Base-by-base conservation (phyloP, 2,329 filamentous ascomycete genomes). In the Neonectria faginata region DNA sequence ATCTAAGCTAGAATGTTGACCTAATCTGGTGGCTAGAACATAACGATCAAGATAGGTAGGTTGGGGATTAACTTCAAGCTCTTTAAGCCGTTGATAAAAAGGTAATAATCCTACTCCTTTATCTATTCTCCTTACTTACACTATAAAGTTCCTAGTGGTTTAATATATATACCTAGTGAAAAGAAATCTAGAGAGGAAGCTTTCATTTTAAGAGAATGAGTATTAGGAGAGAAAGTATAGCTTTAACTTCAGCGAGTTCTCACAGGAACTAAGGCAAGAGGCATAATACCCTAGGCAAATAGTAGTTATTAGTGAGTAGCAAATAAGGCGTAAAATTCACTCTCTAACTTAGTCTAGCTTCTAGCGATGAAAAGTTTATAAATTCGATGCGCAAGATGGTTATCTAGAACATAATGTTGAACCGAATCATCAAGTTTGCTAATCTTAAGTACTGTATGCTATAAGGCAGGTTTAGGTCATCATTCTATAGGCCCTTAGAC, bases 1-100 rank as follows among this genome's bases (percentile, higher is more conserved):
- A 57, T n/a, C 41, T 57, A 12, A 57, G 54, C 42, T 27, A 16
- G n/a, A 57, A 57, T 57, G 16, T 57, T 8, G 42, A 57, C 25
- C 39, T 57, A 25, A 57, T 57, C 5, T 57, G 16, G 54, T 57
- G 25, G 41, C 29, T 57, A n/a, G 54, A 57, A 36, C 11, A 31
- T 11, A 3, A 22, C 16, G 11, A 33, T 33, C 6, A 57, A 48
- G 42, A 57, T 22, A 47, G 39, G 29, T 57, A 9, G 54, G 54
- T 57, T 27, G 14, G n/a, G 10, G 42, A 57, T 14, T 14, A 57
- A 48, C 22, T 57, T 22, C 25, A 18, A 39, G 12, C n/a, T 9
- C 54, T 57, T 16, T 14, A 57, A 39, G 7, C 36, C 18, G n/a
- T 48, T 22, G 25, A 57, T 57, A n/a, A 25, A 1, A 57, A 57